These are phyloP conservation scores for Linnemannia elongata DNA, from an alignment of 192 early-diverging fungal species.

Conservation along the genomic window DNA sequence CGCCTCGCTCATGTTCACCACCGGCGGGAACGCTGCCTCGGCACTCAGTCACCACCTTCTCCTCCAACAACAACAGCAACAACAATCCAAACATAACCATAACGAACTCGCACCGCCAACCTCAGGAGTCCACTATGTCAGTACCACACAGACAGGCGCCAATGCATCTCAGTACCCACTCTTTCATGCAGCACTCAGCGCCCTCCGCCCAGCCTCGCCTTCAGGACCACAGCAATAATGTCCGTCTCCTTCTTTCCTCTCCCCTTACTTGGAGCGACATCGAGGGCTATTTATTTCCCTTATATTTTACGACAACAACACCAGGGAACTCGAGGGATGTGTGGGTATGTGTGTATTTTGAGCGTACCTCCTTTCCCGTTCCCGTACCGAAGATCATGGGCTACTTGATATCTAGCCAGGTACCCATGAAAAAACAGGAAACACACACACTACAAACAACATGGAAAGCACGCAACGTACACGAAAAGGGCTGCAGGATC, in stretches of 20 bases:
- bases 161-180: slow-evolving; percentile 30
- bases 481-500: slow-evolving; percentile 2
- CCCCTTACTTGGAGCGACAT: background rate
- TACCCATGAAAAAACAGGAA: slow-evolving; percentile 11
- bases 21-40: slow-evolving; percentile 28
- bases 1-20: slow-evolving; percentile 39
- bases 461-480: background rate
- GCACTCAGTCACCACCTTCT: slow-evolving; percentile 40
- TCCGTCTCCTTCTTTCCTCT: background rate
- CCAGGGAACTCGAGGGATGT: background rate
- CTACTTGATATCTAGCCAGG: background rate
- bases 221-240: slow-evolving; percentile 33
- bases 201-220: slow-evolving; percentile 25
- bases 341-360: background rate
- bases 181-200: slow-evolving; percentile 45
- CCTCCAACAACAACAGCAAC: slow-evolving; percentile 47
- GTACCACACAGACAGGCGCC: slow-evolving; percentile 9
- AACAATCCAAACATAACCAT: slow-evolving; percentile 15
- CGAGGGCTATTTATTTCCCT: no score
- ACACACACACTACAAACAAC: background rate
- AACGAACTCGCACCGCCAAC: slow-evolving; percentile 5
- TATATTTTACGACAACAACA: background rate
- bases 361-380: background rate
- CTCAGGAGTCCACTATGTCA: background rate
- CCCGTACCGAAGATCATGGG: slow-evolving; percentile 14